Base-by-base conservation (phyloP, 345 rosid species). In the Gynandropsis gynandra region DNA sequence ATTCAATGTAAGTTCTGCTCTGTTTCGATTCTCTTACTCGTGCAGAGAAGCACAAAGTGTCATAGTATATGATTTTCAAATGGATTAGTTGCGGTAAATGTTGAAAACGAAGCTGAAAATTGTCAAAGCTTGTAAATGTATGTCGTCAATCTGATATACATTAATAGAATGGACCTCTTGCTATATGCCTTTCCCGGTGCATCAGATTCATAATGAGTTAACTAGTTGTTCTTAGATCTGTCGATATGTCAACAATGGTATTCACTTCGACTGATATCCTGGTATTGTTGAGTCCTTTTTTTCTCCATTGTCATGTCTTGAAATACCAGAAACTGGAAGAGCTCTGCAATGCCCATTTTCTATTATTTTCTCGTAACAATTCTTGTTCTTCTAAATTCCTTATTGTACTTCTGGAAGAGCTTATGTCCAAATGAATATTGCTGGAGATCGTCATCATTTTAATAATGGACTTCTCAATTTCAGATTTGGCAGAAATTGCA, bases 401-500 rank as follows among this genome's bases (percentile, higher is more conserved):
- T n/a, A n/a, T n/a, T n/a, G n/a, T n/a, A n/a, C n/a, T n/a, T n/a
- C n/a, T n/a, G 18, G 45, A 35, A 43, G 43, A 42, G 14, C n/a
- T 60, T n/a, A n/a, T 60, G 17, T 21, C 11, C 18, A 12, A 42
- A 17, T 50, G 62, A 46, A 14, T 29, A 4, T 15, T 47, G 31
- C 10, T 27, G 7, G 8, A 1, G 14, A 18, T n/a, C 39, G 24
- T 35, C 27, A 7, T 11, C 14, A 41, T 20, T 42, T 50, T 60
- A 50, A 50, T 41, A 31, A 38, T 43, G 24, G 48, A 47, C 48
- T 38, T 52, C 40, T 24, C 16, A 58, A 33, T 64, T 61, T 50
- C 77, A 92, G 97, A 87, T 81, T 74, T 87, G 72, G 97, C 88
- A 1, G 98, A 82, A 73, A 82, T 92, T 35, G 98, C 98, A 14